phyloP scores from a whole-genome alignment of 2,329 filamentous ascomycete genomes.

The Sporothrix dimorphospora region DNA sequence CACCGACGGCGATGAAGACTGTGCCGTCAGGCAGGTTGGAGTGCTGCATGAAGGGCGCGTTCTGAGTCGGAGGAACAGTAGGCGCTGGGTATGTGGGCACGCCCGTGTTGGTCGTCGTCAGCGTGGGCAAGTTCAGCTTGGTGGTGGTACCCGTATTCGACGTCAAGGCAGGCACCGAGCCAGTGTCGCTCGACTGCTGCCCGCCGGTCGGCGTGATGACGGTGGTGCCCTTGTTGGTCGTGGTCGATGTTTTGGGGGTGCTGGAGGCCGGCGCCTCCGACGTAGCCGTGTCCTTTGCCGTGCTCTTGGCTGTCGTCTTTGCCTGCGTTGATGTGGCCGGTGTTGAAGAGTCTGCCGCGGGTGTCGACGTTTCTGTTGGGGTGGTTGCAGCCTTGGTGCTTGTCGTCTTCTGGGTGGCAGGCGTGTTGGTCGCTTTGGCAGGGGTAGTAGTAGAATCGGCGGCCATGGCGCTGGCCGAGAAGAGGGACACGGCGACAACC shows the following conservation, averaged over 20 bases:
- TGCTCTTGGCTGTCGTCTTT: constrained; percentile 14
- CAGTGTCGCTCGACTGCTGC: neutral
- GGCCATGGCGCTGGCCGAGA: constrained; percentile 38
- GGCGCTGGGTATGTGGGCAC: constrained; percentile 68
- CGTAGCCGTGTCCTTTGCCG: neutral
- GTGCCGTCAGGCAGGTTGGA: constrained; percentile 87
- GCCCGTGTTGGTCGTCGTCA: constrained; percentile 44
- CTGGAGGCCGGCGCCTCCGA: neutral
- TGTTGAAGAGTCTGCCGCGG: constrained; percentile 23
- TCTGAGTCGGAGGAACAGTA: constrained; percentile 77
- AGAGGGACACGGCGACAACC: constrained; percentile 37
- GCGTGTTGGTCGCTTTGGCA: constrained; percentile 19
- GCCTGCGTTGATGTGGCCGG: constrained; percentile 33
- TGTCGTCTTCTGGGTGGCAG: constrained; percentile 26
- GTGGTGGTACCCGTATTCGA: constrained; percentile 23
- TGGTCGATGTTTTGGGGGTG: constrained; percentile 32
- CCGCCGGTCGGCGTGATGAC: constrained; percentile 25
- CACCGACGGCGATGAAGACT: constrained; percentile 93
- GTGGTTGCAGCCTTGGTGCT: constrained; percentile 23
- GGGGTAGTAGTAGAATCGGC: constrained; percentile 34
- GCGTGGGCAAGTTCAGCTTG: constrained; percentile 45
- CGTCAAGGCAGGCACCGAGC: constrained; percentile 33
- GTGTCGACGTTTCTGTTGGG: constrained; percentile 25
- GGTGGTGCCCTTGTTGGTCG: constrained; percentile 29
- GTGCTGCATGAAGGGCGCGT: constrained; percentile 90